These are phyloP conservation scores for Pholiota microspora DNA, from an alignment of 768 basidiomycete species.

Conservation along the genomic window DNA sequence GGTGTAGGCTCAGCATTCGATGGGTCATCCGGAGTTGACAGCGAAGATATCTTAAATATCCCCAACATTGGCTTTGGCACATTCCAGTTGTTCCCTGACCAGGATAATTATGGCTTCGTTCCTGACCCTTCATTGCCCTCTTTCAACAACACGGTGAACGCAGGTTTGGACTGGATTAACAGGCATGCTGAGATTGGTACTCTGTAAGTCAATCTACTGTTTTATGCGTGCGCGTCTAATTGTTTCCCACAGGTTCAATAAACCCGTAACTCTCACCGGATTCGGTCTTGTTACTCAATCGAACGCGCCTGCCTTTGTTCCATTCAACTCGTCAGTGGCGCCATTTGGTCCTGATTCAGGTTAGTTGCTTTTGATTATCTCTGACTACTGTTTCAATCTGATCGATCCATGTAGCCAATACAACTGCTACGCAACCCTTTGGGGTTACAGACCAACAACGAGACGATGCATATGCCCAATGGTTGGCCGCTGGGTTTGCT, in stretches of 20 bases:
- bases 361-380: background rate
- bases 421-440: conserved; percentile 29
- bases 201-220: conserved; percentile 33
- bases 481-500: conserved; percentile 45
- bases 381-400: background rate
- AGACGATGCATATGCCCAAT: conserved; percentile 50
- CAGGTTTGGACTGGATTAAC: conserved; percentile 55
- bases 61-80: conserved; percentile 55
- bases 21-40: conserved; percentile 66
- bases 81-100: conserved; percentile 71
- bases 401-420: background rate
- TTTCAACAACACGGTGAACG: conserved; percentile 51
- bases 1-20: conserved; percentile 51
- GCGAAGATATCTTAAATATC: conserved; percentile 59
- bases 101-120: conserved; percentile 46
- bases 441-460: conserved; percentile 55
- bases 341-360: conserved; percentile 35
- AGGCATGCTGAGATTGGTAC: conserved; percentile 41
- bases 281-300: conserved; percentile 64
- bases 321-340: conserved; percentile 53
- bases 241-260: conserved; percentile 43
- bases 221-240: background rate
- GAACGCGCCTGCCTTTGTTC: conserved; percentile 53
- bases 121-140: conserved; percentile 46
- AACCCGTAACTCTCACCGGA: conserved; percentile 50